Base-by-base conservation (phyloP, 805 yeast species). In the Yarrowia sp. region DNA sequence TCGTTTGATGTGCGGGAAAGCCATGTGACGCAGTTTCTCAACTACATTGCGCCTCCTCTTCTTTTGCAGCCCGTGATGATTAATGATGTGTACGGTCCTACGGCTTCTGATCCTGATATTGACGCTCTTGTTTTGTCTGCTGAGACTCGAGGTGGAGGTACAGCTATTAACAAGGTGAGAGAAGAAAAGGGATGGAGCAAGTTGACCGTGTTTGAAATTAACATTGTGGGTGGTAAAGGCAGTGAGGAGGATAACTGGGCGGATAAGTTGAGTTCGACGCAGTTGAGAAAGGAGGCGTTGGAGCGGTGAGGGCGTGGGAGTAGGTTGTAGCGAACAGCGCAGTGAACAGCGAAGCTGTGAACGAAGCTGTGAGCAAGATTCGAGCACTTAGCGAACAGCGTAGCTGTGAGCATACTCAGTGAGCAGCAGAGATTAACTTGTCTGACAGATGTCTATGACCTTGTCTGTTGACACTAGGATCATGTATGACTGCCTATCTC, bases 31-130 rank as follows among this genome's bases (percentile, higher is more conserved):
- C 59, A 70, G 0, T 91, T 91, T 71, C 67, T 93, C 5, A 68
- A 71, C 1, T 69, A 78, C 28, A 71, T 85, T 11, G 79, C 79
- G 44, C 86, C 90, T 4, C 66, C 71, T 0, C 71, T 87, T 7
- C 65, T 67, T 0, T 76, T 85, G 11, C 84, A 85, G 30, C 77
- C 87, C 1, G 82, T 81, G 59, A 84, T 87, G 68, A 86, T 95
- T 51, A 82, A 85, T 66, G 98, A 95, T 73, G 82, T 92, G 0
- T 92, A 96, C 76, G 99, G 99, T 0, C 99, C 98, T 4, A 92
- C 99, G 0, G 96, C 91, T 0, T 80, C 82, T 12, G 80, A 88
- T 1, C 80, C 81, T 14, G 86, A 85, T 56, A 90, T 95, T 41
- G 89, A 92, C 68, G 88, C 92, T 0, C 79, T 95, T 43, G 85